A percentile compares a stretch with the other conserved stretches of the same genome.
These are phyloP conservation scores for Cudoniella acicularis DNA, from an alignment of 495 filamentous ascomycete genomes.

Conservation along the genomic window DNA sequence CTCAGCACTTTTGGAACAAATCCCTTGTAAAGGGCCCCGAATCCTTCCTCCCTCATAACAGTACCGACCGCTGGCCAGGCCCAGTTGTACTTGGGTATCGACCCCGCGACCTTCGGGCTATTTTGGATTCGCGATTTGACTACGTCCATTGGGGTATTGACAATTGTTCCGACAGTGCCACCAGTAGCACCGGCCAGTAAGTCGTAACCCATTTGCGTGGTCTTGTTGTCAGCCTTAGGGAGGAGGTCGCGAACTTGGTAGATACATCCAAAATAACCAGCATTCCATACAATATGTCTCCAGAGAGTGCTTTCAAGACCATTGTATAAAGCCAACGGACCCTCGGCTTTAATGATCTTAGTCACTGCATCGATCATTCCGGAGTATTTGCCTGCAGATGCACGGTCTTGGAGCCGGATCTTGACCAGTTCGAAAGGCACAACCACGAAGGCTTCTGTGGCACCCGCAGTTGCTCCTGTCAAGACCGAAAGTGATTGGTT, in stretches of 20 bases:
- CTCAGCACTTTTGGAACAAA: conserved; percentile 94
- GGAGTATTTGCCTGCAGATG: conserved; percentile 89
- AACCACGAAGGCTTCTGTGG: conserved; percentile 92
- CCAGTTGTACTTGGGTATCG: conserved; percentile 94
- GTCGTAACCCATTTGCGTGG: conserved; percentile 77
- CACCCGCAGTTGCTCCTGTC: conserved; percentile 90
- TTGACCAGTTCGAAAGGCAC: conserved; percentile 95
- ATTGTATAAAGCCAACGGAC: conserved; percentile 87
- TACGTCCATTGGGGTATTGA: conserved; percentile 97
- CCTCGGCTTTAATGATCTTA: conserved; percentile 83
- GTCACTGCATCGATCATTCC: conserved; percentile 87
- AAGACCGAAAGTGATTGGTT: conserved; percentile 84
- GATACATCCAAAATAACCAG: conserved; percentile 97
- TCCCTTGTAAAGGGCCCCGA: conserved; percentile 91
- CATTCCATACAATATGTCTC: conserved; percentile 97
- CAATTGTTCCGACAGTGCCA: conserved; percentile 85
- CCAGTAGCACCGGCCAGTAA: conserved; percentile 81
- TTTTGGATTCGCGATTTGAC: conserved; percentile 98
- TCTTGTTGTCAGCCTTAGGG: conserved; percentile 75
- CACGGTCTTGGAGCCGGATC: conserved; percentile 93
- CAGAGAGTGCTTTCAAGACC: conserved; percentile 94
- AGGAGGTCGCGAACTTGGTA: conserved; percentile 86
- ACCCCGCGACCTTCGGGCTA: conserved; percentile 72
- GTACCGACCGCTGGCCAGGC: conserved; percentile 81
- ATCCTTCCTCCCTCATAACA: conserved; percentile 91